Base-by-base conservation (phyloP, 1,284 basidiomycete species). In the Moesziomyces parantarcticus region DNA sequence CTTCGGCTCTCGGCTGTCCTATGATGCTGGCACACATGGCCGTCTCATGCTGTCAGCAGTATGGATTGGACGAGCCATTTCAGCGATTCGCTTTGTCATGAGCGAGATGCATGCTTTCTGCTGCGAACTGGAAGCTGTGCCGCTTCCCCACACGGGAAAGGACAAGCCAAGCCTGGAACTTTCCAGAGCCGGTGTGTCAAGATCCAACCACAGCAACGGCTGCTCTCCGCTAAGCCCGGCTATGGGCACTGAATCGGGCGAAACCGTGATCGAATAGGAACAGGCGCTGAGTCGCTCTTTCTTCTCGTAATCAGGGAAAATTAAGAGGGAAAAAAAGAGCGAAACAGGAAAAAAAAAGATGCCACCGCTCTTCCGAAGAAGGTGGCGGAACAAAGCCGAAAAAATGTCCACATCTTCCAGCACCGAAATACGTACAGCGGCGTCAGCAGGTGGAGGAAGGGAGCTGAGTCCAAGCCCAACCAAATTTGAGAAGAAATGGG, bases 221-320 rank as follows among this genome's bases (percentile, higher is more conserved):
- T 23, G 42, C n/a, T n/a, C n/a, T 43, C 42, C 42, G 42, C 42
- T n/a, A 39, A 39, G 34, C 48, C n/a, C 34, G 34, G n/a, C 48
- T 13, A 44, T 44, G 49, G 45, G 34, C 14, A 18, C 11, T 8
- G 16, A 39, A 58, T 67, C 58, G 64, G 64, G 58, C 42, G 23
- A 61, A 67, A 67, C 64, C 64, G 64, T 67, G 64, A 60, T 49
- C 51, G 39, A 21, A 34, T 42, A 36, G 50, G 32, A 41, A 57
- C 59, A 65, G 55, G 29, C 52, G 4, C 39, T 29, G 23, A 49
- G 45, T 32, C 45, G 48, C 16, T 23, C 41, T 10, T 4, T 26
- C 16, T 40, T 41, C 18, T 11, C 13, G n/a, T 11, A 21, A 16
- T 51, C 57, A 52, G 57, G 32, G 21, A 66, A 53, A 60, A 56